Percentiles rank a stretch among this genome's conserved stretches.
Conservation (phyloP, 148 eudicot species). For the Pouteria glomerata region DNA sequence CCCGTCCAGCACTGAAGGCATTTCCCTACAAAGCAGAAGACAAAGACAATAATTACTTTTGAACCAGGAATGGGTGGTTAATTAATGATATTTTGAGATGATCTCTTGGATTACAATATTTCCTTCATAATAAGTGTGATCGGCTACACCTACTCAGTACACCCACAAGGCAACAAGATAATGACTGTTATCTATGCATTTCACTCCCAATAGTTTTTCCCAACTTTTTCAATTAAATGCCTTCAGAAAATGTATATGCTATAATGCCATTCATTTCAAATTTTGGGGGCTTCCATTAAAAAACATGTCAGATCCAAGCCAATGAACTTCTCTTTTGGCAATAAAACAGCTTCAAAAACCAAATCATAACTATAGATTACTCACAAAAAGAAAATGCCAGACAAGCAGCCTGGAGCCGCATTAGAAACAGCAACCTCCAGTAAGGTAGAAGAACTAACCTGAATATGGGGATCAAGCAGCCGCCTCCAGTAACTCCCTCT, state of each 20-base stretch:
- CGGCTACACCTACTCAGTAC: no score
- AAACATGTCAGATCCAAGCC: neutral
- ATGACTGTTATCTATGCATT: neutral
- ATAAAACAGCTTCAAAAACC: neutral
- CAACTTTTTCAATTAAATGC: neutral
- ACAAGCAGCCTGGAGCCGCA: neutral
- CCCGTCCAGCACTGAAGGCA: slow-evolving; percentile 3
- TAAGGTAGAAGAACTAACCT: slow-evolving; percentile 36
- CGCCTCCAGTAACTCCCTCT: slow-evolving; percentile 66
- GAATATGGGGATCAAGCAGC: slow-evolving; percentile 46
- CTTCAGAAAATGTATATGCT: neutral
- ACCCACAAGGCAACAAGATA: neutral
- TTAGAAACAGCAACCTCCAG: neutral
- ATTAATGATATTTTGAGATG: neutral
- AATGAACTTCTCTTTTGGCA: neutral
- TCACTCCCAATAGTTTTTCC: neutral
- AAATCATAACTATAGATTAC: neutral
- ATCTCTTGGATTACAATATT: neutral
- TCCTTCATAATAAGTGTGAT: neutral
- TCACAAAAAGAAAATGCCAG: neutral
- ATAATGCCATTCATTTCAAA: neutral
- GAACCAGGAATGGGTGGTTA: neutral
- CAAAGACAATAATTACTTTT: neutral
- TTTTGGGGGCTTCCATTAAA: neutral
- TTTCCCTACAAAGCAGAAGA: slow-evolving; percentile 10